phyloP scores from a whole-genome alignment of 352 stramenopile genomes.

The Thraustochytrium striatum region DNA sequence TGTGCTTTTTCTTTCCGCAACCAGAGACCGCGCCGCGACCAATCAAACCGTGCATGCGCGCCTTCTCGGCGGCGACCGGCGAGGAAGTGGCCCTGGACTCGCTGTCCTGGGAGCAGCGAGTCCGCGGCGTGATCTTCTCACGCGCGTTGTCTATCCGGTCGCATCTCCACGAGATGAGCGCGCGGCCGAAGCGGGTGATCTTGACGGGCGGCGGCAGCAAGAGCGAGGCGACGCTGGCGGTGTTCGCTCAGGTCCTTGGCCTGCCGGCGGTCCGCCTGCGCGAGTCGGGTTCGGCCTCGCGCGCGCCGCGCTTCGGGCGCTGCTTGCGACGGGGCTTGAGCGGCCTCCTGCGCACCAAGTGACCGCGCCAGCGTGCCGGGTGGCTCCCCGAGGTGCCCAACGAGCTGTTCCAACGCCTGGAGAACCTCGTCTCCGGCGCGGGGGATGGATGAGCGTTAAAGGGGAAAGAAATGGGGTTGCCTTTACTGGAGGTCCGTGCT shows the following conservation, averaged over 20 bases:
- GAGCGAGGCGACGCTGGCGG: constrained; percentile 5
- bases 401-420: too few relatives aligned
- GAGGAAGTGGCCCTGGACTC: neutral
- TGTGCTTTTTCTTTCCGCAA: constrained; percentile 17
- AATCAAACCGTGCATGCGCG: neutral
- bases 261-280: neutral
- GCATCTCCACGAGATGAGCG: neutral
- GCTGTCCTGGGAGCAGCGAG: neutral
- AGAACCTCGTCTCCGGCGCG: too few relatives aligned
- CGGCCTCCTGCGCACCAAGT: too few relatives aligned
- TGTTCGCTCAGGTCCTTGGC: constrained; percentile 42
- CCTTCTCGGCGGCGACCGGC: neutral
- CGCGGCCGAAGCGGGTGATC: constrained; percentile 2
- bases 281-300: constrained; percentile 16
- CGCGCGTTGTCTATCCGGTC: constrained; percentile 38
- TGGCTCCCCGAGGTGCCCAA: too few relatives aligned
- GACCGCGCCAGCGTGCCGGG: too few relatives aligned
- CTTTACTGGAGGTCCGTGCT: too few relatives aligned
- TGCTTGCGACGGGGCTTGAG: too few relatives aligned
- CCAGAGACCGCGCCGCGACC: constrained; percentile 42
- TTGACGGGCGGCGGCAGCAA: constrained; percentile 42
- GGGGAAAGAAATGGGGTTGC: too few relatives aligned
- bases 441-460: too few relatives aligned
- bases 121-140: constrained; percentile 36
- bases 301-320: constrained; percentile 23